Base-by-base conservation (phyloP, 83 land plant genomes). In the Picea abies region DNA sequence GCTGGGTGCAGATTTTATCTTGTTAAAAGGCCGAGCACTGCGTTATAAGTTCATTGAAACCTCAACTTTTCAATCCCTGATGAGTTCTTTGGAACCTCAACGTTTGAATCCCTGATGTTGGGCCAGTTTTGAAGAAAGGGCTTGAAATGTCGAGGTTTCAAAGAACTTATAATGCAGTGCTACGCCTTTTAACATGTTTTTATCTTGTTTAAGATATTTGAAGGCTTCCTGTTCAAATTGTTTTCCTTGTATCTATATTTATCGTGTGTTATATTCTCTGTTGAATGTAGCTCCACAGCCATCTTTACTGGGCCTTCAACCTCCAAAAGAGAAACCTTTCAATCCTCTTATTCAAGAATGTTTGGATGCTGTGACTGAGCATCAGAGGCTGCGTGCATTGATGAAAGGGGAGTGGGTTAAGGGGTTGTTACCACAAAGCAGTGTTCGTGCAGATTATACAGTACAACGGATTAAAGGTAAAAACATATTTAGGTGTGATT, bases 391-490 rank as follows among this genome's bases (percentile, higher is more conserved):
- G 68, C 91, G 85, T 66, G 91, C 96, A 37, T 88, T 98, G 81
- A 90, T 98, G 95, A 98, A 98, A 91, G 99, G 99, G 62, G 99
- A 98, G 76, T 90, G 91, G 91, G 89, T 92, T 5, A 98, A 98
- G 78, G 98, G 99, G 29, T 84, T 98, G 81, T 92, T 98, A 26
- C 99, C 99, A 32, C 96, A 93, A 70, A 96, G 95, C 80, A 94
- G 91, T 85, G 88, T 96, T 47, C 91, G 92, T 14, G 91, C 97
- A 58, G 97, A 96, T 80, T 92, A 92, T 80, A 87, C 96, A 6
- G 98, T 98, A 32, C 93, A 93, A 82, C 85, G 99, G 77, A 86
- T 98, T 17, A 87, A 90, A 84, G 98, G 99, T 96, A 85, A 29
- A 60, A 14, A 9, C 10, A 60, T 60, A 26, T 37, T 26, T 35